Evolutionary conservation across 2,329 filamentous ascomycete genomes (phyloP).

Genomic region (Cyanodermella asteris): DNA sequence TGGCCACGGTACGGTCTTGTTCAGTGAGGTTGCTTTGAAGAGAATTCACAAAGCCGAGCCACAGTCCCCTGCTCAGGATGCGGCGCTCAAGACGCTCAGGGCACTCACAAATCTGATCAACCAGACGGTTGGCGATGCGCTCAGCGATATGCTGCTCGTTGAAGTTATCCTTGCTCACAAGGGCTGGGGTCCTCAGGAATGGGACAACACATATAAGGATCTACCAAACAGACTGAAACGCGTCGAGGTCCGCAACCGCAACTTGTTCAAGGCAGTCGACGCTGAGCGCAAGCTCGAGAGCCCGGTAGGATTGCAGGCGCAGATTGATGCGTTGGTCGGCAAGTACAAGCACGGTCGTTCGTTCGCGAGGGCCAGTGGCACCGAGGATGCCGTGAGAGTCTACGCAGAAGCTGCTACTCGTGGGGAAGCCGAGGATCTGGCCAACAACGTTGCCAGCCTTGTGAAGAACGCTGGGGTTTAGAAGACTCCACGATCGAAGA

Average conservation of each 20-base stretch:
- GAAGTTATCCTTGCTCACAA: slow-evolving; percentile 95
- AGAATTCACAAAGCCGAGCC: slow-evolving; percentile 61
- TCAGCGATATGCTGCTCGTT: slow-evolving; percentile 88
- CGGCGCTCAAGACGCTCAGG: slow-evolving; percentile 63
- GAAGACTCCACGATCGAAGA: too few relatives aligned
- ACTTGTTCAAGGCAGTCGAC: slow-evolving; percentile 75
- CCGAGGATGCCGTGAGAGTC: slow-evolving; percentile 86
- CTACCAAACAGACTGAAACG: slow-evolving; percentile 88
- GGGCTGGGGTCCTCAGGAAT: slow-evolving; percentile 71
- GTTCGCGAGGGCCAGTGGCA: slow-evolving; percentile 83
- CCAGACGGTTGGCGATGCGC: slow-evolving; percentile 88
- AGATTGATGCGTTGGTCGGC: slow-evolving; percentile 70
- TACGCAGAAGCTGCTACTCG: slow-evolving; percentile 86
- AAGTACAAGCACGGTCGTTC: slow-evolving; percentile 79
- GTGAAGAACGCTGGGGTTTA: slow-evolving; percentile 34
- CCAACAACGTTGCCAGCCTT: slow-evolving; percentile 57
- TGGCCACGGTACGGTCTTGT: slow-evolving; percentile 88
- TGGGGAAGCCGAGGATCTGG: slow-evolving; percentile 76
- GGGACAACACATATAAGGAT: slow-evolving; percentile 81
- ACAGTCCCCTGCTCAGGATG: slow-evolving; percentile 76
- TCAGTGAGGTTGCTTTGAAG: slow-evolving; percentile 64
- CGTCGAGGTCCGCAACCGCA: slow-evolving; percentile 72
- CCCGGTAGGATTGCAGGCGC: slow-evolving; percentile 56
- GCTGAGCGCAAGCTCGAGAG: slow-evolving; percentile 73
- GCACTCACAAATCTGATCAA: slow-evolving; percentile 86